phyloP scores from a whole-genome alignment of 768 basidiomycete species.

The Ramaria rubella region DNA sequence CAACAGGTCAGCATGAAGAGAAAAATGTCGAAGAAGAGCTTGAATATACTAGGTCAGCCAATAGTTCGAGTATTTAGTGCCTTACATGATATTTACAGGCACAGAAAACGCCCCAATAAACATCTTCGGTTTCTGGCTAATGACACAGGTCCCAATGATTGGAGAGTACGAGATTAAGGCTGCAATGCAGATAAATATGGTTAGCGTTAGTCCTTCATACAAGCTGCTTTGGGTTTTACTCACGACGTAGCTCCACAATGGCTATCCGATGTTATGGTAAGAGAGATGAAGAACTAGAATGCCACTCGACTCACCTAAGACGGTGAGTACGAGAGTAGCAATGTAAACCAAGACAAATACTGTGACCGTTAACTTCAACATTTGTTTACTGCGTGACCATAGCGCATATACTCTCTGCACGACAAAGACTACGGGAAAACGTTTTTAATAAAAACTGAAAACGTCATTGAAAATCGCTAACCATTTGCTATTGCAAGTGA shows the following conservation, averaged over 20 bases:
- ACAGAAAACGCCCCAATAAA: neutral
- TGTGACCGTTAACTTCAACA: neutral
- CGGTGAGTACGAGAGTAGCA: neutral
- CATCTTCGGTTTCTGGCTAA: neutral
- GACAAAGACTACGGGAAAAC: neutral
- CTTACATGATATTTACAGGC: too few species aligned
- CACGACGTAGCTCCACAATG: too few species aligned
- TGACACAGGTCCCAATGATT: neutral
- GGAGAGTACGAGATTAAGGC: neutral
- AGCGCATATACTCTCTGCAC: conserved; percentile 6
- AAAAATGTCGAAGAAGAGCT: neutral
- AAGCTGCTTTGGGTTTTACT: too few species aligned
- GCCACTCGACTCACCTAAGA: neutral
- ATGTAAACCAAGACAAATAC: neutral
- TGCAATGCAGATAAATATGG: too few species aligned
- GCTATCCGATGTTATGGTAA: too few species aligned
- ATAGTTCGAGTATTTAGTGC: too few species aligned
- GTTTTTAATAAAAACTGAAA: neutral
- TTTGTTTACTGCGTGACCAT: neutral
- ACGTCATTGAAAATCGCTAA: neutral
- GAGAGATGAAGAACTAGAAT: neutral
- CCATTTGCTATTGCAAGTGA: neutral
- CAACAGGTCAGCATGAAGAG: conserved; percentile 24
- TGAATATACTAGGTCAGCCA: neutral
- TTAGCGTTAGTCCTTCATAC: too few species aligned